These are phyloP conservation scores for Coix lacrymajobi DNA, from an alignment of 176 grass and related monocot species.

Conservation along the genomic window DNA sequence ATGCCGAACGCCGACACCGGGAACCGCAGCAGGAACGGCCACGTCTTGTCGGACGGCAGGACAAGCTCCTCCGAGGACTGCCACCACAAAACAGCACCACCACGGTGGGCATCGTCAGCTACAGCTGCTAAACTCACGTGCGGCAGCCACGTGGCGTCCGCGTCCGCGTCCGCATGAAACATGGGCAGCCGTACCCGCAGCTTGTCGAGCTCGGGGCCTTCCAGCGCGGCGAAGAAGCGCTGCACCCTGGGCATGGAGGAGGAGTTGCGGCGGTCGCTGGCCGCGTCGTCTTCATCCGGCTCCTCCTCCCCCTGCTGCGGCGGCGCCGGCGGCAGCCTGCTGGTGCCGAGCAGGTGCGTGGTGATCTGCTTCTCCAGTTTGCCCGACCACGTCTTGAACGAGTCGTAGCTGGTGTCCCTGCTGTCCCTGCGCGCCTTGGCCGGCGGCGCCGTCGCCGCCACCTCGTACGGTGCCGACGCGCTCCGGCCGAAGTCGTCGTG, in stretches of 20 bases:
- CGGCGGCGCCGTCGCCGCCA: background rate
- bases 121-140: background rate
- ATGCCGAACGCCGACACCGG: conserved; percentile 84
- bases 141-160: background rate
- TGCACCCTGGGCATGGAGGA: conserved; percentile 48
- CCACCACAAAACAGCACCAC: background rate
- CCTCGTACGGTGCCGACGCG: background rate
- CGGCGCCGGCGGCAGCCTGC: background rate
- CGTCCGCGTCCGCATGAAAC: too few species aligned
- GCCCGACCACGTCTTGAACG: conserved; percentile 91
- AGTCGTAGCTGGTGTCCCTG: conserved; percentile 66
- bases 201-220: conserved; percentile 89
- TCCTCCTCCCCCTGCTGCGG: background rate
- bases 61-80: conserved; percentile 75
- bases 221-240: conserved; percentile 88
- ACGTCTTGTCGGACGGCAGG: conserved; percentile 74
- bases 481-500: conserved; percentile 22
- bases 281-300: background rate
- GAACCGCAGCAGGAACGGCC: conserved; percentile 97
- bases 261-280: background rate
- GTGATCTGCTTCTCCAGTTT: conserved; percentile 76
- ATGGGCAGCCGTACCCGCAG: conserved; percentile 47
- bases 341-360: conserved; percentile 41
- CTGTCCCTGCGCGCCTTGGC: conserved; percentile 35
- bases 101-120: background rate